phyloP scores from a whole-genome alignment of 2,329 filamentous ascomycete species.

The Penicillium vulpinum region DNA sequence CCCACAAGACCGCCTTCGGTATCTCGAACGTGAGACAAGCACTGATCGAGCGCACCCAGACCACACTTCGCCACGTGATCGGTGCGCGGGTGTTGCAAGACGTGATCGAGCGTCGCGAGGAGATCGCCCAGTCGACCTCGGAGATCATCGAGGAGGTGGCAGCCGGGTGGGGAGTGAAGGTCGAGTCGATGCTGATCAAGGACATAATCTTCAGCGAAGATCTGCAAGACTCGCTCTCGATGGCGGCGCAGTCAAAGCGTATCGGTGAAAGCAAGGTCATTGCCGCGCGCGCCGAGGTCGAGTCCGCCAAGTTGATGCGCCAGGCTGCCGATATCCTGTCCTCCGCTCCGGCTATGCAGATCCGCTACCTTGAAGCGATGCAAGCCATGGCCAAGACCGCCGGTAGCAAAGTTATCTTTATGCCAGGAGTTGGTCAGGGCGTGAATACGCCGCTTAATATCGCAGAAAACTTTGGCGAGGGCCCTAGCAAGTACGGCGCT shows the following conservation, averaged over 20 bases:
- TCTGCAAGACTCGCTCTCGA: slow-evolving; percentile 91
- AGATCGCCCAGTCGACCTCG: slow-evolving; percentile 90
- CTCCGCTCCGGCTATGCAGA: slow-evolving; percentile 95
- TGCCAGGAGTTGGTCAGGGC: slow-evolving; percentile 66
- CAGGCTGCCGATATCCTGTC: slow-evolving; percentile 89
- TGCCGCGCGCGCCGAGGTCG: slow-evolving; percentile 92
- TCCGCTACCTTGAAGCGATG: slow-evolving; percentile 97
- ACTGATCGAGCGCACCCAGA: slow-evolving; percentile 97
- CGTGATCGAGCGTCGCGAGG: slow-evolving; percentile 96
- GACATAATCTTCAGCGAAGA: slow-evolving; percentile 97
- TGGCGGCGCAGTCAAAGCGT: slow-evolving; percentile 98
- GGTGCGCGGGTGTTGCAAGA: slow-evolving; percentile 95
- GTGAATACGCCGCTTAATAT: slow-evolving; percentile 51
- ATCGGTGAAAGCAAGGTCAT: slow-evolving; percentile 99
- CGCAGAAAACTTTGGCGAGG: slow-evolving; percentile 56
- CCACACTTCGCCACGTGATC: slow-evolving; percentile 93
- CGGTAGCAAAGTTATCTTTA: slow-evolving; percentile 83
- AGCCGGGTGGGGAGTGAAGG: slow-evolving; percentile 87
- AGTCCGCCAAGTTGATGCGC: slow-evolving; percentile 83
- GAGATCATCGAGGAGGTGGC: slow-evolving; percentile 98
- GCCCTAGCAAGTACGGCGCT: slow-evolving; percentile 51
- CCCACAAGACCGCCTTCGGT: slow-evolving; percentile 95
- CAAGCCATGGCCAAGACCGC: slow-evolving; percentile 96
- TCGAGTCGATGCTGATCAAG: slow-evolving; percentile 99
- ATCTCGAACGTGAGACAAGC: slow-evolving; percentile 93